Base-by-base conservation (phyloP, 768 basidiomycete genomes). In the Lactarius trivialis region DNA sequence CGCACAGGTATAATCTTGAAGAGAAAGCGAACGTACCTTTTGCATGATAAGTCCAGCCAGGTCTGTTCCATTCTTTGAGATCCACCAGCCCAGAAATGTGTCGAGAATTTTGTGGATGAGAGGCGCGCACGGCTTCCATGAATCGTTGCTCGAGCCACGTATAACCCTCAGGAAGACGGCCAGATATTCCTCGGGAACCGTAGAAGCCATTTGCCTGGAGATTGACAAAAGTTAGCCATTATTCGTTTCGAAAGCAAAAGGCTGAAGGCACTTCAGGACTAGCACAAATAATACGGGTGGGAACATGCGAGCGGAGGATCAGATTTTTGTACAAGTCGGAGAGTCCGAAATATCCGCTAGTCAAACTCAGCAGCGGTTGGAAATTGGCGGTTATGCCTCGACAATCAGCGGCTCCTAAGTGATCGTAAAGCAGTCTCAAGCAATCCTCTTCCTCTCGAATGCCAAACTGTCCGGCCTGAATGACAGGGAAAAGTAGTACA, bases 1-100 rank as follows among this genome's bases (percentile, higher is more conserved):
- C 9, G 28, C 12, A 8, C 52, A 61, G 21, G 49, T 28, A 21
- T 12, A 45, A 55, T 43, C 37, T 33, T 26, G 9, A 17, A 3
- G 21, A 14, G 43, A 17, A 39, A 21, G 56, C 9, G 34, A 39
- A 65, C 73, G 41, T 64, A 96, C 95, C 97, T 81, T 99, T 99
- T 28, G 97, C 91, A 70, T 99, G 97, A 75, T 99, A 99, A 1
- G 97, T 98, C 97, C 97, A 99, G 4, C 88, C 92, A 26, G 79
- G 76, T 66, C 82, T 82, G 70, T 85, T 82, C 97, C 97, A 99
- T 73, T 99, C 96, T 61, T 77, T 81, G 64, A 99, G 77, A 58
- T 85, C 78, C 26, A 99, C 80, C 0, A 58, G 37, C 85, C 83
- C 36, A 74, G 69, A 4, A 76, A 74, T 34, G 66, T 70, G 56